phyloP scores from a whole-genome alignment of 176 grass and related monocot species.

The Oryza australiensis region DNA sequence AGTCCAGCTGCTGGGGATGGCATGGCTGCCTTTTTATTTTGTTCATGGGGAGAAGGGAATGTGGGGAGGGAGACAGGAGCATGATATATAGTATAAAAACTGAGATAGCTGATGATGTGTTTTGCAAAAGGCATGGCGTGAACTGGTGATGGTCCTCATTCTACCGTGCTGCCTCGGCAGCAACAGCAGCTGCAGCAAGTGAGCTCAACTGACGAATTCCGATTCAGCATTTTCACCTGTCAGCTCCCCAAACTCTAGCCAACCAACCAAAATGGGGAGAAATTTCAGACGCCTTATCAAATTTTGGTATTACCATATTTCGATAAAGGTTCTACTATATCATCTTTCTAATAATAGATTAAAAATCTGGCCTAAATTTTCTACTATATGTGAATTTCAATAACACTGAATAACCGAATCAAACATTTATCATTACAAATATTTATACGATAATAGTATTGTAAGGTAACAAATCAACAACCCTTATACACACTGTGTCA shows the following conservation, averaged over 20 bases:
- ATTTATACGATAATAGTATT: no score
- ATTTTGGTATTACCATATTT: no score
- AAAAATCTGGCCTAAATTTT: no score
- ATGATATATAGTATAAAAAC: constrained; percentile 43
- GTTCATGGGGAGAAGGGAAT: constrained; percentile 28
- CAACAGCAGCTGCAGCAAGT: neutral
- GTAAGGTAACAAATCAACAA: no score
- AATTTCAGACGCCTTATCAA: neutral
- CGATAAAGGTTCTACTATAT: no score
- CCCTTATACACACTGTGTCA: no score
- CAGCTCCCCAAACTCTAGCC: neutral
- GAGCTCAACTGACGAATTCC: constrained; percentile 14
- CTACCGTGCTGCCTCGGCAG: neutral
- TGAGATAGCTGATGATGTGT: constrained; percentile 3
- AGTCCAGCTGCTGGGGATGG: neutral
- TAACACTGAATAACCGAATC: no score
- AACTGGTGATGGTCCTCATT: constrained; percentile 9
- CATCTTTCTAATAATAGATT: no score
- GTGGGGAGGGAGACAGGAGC: constrained; percentile 48
- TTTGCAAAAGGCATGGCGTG: constrained; percentile 5
- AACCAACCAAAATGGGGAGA: neutral
- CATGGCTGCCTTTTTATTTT: neutral
- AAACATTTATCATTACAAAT: no score
- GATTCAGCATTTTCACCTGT: neutral
- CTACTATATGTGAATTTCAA: no score